Evolutionary conservation across 148 eudicot species (phyloP).

Genomic region (Amaranthus hypochondriacus): DNA sequence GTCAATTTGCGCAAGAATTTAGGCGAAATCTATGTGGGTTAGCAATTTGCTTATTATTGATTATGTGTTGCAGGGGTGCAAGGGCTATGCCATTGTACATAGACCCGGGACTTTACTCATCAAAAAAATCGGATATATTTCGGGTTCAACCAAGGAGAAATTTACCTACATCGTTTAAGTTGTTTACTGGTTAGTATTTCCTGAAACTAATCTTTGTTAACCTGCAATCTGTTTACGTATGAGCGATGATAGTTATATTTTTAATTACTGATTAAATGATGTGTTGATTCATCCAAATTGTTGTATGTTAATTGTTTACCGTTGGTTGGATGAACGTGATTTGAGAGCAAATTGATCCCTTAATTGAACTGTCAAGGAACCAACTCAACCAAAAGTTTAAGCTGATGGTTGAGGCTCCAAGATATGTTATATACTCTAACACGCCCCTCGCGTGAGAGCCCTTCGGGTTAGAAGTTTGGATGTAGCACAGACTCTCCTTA

Average conservation of each 20-base stretch:
- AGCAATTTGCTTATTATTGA: not conserved
- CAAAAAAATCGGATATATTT: slow-evolving; percentile 56
- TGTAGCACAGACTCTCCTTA: no score
- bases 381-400: no score
- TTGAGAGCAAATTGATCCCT: not conserved
- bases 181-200: slow-evolving; percentile 71
- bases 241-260: not conserved
- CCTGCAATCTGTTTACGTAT: not conserved
- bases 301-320: not conserved
- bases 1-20: not conserved
- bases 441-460: no score
- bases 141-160: slow-evolving; percentile 56
- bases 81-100: slow-evolving; percentile 82
- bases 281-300: not conserved
- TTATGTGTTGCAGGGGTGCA: slow-evolving; percentile 40
- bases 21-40: not conserved
- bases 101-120: slow-evolving; percentile 87
- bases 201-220: not conserved
- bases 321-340: not conserved
- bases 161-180: slow-evolving; percentile 79
- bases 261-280: no score
- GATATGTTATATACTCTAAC: no score
- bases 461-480: no score
- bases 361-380: no score
- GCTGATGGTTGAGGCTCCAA: no score